These are phyloP conservation scores for Aquilaria agallochum DNA, from an alignment of 441 rosid species.

Conservation along the genomic window DNA sequence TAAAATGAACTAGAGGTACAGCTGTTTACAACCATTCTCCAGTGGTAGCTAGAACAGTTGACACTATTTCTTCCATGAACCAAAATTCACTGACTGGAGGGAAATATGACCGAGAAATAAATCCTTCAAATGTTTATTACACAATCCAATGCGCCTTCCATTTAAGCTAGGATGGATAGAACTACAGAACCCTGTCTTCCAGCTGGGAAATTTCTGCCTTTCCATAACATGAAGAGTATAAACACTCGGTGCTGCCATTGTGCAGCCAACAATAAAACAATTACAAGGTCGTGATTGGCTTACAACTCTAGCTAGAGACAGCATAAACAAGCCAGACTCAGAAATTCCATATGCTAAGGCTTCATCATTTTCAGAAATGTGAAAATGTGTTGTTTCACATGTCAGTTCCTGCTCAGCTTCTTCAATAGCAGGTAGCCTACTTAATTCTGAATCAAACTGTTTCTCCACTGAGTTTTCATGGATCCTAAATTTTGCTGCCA, in stretches of 20 bases:
- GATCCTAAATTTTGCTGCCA: constrained; percentile 75
- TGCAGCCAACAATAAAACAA: constrained; percentile 75
- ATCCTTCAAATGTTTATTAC: constrained; percentile 65
- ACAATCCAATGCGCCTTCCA: constrained; percentile 73
- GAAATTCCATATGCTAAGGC: constrained; percentile 63
- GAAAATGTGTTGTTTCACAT: constrained; percentile 30
- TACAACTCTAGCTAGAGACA: constrained; percentile 72
- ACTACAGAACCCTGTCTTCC: constrained; percentile 90
- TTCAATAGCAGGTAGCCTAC: constrained; percentile 45
- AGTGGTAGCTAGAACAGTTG: constrained; percentile 4
- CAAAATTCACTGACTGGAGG: constrained; percentile 79
- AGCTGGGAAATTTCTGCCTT: constrained; percentile 89
- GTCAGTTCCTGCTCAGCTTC: constrained; percentile 54
- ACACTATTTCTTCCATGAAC: constrained; percentile 52
- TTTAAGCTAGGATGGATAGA: constrained; percentile 88
- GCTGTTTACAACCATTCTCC: constrained; percentile 12
- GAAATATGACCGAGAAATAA: constrained; percentile 72
- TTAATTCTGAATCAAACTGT: constrained; percentile 57
- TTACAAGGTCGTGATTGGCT: constrained; percentile 71
- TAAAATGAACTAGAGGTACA: constrained; percentile 7
- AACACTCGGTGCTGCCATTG: constrained; percentile 63
- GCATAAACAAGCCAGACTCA: constrained; percentile 58
- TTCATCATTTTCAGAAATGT: constrained; percentile 48
- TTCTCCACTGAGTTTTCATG: constrained; percentile 74
- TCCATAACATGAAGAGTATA: constrained; percentile 88